Percentiles rank a stretch among this genome's conserved stretches.
Evolutionary conservation across 345 rosid species (phyloP).

Genomic region (Limnanthes douglasii): DNA sequence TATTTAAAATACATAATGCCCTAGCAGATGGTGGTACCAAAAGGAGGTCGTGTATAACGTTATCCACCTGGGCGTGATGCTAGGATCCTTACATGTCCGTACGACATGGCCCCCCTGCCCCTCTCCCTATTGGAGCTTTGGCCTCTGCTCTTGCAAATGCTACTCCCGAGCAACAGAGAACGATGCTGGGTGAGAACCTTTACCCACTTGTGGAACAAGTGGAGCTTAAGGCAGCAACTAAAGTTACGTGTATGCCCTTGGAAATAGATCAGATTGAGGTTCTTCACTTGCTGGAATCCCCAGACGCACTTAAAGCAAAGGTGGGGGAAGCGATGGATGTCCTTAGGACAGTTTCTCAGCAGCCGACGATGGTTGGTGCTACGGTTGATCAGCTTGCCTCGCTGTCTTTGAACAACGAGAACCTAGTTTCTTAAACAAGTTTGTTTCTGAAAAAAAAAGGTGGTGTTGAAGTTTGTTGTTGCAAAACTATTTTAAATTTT

Average conservation of each 20-base stretch:
- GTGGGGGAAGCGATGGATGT: slow-evolving; percentile 98
- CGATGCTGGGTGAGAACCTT: slow-evolving; percentile 90
- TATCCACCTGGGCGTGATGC: too few species aligned
- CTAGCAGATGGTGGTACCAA: too few species aligned
- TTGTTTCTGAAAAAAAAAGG: too few species aligned
- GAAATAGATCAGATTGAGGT: slow-evolving; percentile 98
- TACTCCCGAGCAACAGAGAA: slow-evolving; percentile 73
- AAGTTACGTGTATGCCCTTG: slow-evolving; percentile 92
- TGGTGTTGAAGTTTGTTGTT: too few species aligned
- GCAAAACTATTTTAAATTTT: too few species aligned
- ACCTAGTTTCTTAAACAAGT: slow-evolving; percentile 31
- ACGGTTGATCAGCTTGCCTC: slow-evolving; percentile 60
- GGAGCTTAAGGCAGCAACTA: slow-evolving; percentile 78
- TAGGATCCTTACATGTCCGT: too few species aligned
- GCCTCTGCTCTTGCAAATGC: slow-evolving; percentile 86
- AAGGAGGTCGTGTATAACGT: too few species aligned
- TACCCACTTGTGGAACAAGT: slow-evolving; percentile 90
- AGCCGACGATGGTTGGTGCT: slow-evolving; percentile 25
- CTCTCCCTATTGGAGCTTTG: slow-evolving; percentile 72
- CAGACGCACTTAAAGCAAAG: slow-evolving; percentile 77
- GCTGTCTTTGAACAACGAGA: slow-evolving; percentile 42
- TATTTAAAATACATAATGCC: too few species aligned
- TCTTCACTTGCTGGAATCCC: slow-evolving; percentile 84
- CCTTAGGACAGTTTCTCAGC: slow-evolving; percentile 45
- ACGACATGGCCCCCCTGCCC: too few species aligned